Evolutionary conservation across 805 yeast genomes (phyloP).

Genomic region (Ogataea glucozyma): DNA sequence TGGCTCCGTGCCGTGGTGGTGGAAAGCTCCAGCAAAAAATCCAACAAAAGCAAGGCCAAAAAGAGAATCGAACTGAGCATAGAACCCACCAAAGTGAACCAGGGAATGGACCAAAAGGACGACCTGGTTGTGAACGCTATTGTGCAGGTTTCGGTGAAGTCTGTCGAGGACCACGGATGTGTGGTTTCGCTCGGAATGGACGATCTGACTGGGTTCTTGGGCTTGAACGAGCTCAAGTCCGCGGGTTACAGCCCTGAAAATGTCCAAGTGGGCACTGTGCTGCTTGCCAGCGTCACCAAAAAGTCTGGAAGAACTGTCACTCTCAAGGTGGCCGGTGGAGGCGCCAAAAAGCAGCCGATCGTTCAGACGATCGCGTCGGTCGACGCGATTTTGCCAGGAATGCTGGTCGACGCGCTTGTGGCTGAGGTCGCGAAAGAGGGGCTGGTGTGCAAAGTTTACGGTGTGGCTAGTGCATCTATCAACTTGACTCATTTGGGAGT

Average conservation of each 20-base stretch:
- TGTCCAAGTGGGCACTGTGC: constrained; percentile 63
- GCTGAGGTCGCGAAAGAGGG: constrained; percentile 63
- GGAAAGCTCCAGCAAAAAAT: constrained; percentile 41
- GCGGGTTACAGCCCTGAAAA: constrained; percentile 38
- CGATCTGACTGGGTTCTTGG: constrained; percentile 66
- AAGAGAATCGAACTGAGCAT: constrained; percentile 70
- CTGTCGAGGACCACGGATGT: constrained; percentile 91
- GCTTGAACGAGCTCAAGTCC: constrained; percentile 61
- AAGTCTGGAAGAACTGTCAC: constrained; percentile 58
- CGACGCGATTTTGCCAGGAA: constrained; percentile 86
- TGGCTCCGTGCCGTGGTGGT: constrained; percentile 85
- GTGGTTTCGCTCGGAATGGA: constrained; percentile 67
- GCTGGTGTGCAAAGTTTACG: constrained; percentile 68
- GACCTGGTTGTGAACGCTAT: constrained; percentile 64
- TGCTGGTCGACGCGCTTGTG: constrained; percentile 70
- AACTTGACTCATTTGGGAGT: constrained; percentile 64
- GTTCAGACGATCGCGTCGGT: constrained; percentile 64
- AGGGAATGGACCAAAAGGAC: constrained; percentile 53
- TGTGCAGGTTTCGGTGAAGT: constrained; percentile 74
- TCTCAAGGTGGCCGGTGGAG: constrained; percentile 47
- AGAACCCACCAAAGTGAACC: constrained; percentile 75
- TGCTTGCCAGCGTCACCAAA: constrained; percentile 60
- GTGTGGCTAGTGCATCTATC: constrained; percentile 71
- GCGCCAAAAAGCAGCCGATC: constrained; percentile 49
- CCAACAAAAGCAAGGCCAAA: constrained; percentile 41